Conservation (phyloP, 495 filamentous ascomycete species). For the Aspergillus funiculosus region DNA sequence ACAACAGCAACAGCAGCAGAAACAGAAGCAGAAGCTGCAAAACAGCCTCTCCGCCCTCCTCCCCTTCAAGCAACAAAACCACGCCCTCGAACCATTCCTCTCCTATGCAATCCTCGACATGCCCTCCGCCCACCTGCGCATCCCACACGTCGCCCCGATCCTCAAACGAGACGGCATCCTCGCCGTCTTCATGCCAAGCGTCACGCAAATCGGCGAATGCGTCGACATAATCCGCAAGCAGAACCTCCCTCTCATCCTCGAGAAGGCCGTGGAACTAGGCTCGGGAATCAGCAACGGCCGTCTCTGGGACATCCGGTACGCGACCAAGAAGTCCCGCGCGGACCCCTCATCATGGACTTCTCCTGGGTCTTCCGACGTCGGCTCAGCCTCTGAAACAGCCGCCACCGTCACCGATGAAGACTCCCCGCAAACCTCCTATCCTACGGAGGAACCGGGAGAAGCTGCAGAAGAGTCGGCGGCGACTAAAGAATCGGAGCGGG, state of each 20-base stretch:
- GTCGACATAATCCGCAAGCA: constrained; percentile 47
- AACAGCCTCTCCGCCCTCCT: constrained; percentile 17
- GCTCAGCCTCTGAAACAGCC: too few species aligned
- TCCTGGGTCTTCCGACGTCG: too few species aligned
- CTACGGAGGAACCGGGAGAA: background rate
- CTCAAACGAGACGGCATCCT: constrained; percentile 57
- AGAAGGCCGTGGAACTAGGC: constrained; percentile 62
- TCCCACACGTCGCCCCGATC: constrained; percentile 52
- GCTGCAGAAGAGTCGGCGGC: background rate
- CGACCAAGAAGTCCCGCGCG: constrained; percentile 39
- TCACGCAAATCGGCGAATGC: constrained; percentile 66
- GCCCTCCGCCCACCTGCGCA: constrained; percentile 52
- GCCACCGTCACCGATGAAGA: background rate
- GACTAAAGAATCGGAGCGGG: constrained; percentile 7
- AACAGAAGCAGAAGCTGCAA: background rate
- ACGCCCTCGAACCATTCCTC: constrained; percentile 50
- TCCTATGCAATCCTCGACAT: constrained; percentile 65
- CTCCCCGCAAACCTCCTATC: background rate
- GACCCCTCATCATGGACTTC: constrained; percentile 40
- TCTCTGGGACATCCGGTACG: constrained; percentile 60
- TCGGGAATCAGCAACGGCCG: constrained; percentile 49
- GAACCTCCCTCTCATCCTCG: constrained; percentile 51
- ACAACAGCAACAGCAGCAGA: too few species aligned
- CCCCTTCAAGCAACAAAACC: constrained; percentile 13
- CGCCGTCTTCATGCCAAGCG: constrained; percentile 65